phyloP scores from a whole-genome alignment of 768 basidiomycete genomes.

The Boletus barrowsii region DNA sequence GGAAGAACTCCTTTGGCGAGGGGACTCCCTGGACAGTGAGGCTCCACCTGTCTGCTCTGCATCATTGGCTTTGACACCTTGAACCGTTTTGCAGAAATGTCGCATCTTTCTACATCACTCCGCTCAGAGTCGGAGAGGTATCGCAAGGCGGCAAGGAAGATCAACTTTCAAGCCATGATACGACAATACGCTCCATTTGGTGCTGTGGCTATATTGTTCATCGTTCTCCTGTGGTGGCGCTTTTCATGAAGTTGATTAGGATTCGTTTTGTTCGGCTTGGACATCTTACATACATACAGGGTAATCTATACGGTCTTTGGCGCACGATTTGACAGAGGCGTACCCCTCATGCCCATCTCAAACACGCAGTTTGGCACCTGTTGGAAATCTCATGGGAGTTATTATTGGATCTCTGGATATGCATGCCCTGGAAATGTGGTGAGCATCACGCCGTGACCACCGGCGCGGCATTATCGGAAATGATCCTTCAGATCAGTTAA shows the following conservation, averaged over 20 bases:
- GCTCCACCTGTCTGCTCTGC: slow-evolving; percentile 7
- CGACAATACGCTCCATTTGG: slow-evolving; percentile 94
- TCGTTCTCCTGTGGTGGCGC: slow-evolving; percentile 78
- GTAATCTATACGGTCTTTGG: slow-evolving; percentile 27
- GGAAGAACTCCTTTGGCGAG: slow-evolving; percentile 98
- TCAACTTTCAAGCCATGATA: slow-evolving; percentile 91
- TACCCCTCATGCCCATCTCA: neutral
- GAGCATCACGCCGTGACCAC: neutral
- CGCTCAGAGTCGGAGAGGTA: slow-evolving; percentile 98
- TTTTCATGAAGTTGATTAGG: slow-evolving; percentile 47
- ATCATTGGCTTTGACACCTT: neutral
- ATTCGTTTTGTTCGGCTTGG: slow-evolving; percentile 13
- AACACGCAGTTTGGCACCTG: neutral
- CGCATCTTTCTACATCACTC: slow-evolving; percentile 89
- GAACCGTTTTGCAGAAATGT: slow-evolving; percentile 69
- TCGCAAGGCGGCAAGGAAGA: slow-evolving; percentile 89
- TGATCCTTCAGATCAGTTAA: neutral
- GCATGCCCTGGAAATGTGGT: neutral
- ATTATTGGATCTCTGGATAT: neutral
- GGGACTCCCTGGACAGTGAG: slow-evolving; percentile 93
- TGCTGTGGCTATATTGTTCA: slow-evolving; percentile 72
- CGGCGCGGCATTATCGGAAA: neutral
- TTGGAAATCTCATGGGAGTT: neutral
- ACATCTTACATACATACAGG: slow-evolving; percentile 22
- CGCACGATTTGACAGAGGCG: neutral